phyloP scores from a whole-genome alignment of 371 early-diverging fungal species.

The Lichtheimia corymbifera region DNA sequence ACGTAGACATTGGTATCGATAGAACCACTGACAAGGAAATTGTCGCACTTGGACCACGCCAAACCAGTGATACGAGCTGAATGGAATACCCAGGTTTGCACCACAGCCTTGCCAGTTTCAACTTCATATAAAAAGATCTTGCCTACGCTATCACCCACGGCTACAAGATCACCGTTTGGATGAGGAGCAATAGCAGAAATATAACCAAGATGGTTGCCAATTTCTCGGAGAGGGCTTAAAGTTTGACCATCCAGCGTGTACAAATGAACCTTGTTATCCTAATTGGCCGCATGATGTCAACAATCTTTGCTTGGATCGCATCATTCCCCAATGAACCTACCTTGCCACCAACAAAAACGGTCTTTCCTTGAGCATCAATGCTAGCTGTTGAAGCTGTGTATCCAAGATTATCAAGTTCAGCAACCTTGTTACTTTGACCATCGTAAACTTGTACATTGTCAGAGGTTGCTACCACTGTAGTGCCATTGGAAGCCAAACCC shows the following conservation, averaged over 20 bases:
- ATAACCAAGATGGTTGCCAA: slow-evolving; percentile 60
- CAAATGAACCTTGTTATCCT: slow-evolving; percentile 56
- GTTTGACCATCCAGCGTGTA: slow-evolving; percentile 28
- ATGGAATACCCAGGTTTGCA: slow-evolving; percentile 89
- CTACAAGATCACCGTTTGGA: slow-evolving; percentile 71
- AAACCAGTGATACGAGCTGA: slow-evolving; percentile 81
- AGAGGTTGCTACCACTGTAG: slow-evolving; percentile 52
- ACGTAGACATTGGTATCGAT: slow-evolving; percentile 91
- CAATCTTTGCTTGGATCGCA: neutral
- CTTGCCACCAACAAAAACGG: slow-evolving; percentile 72
- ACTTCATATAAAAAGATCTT: slow-evolving; percentile 79
- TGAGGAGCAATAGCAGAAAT: slow-evolving; percentile 80
- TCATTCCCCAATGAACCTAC: slow-evolving; percentile 29
- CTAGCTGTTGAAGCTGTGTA: slow-evolving; percentile 62
- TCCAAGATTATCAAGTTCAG: slow-evolving; percentile 23
- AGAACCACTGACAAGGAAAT: slow-evolving; percentile 77
- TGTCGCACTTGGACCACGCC: slow-evolving; percentile 78
- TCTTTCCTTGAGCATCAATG: slow-evolving; percentile 54
- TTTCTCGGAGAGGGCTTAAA: slow-evolving; percentile 23
- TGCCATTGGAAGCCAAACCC: slow-evolving; percentile 42
- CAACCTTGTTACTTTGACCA: slow-evolving; percentile 31
- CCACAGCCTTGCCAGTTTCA: slow-evolving; percentile 50
- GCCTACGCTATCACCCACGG: slow-evolving; percentile 83
- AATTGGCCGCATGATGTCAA: neutral
- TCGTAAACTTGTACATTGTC: slow-evolving; percentile 44